Percentiles rank a stretch among this genome's conserved stretches.
These are phyloP conservation scores for Colletotrichum sp. DNA, from an alignment of 2,329 filamentous ascomycete species.

Conservation along the genomic window DNA sequence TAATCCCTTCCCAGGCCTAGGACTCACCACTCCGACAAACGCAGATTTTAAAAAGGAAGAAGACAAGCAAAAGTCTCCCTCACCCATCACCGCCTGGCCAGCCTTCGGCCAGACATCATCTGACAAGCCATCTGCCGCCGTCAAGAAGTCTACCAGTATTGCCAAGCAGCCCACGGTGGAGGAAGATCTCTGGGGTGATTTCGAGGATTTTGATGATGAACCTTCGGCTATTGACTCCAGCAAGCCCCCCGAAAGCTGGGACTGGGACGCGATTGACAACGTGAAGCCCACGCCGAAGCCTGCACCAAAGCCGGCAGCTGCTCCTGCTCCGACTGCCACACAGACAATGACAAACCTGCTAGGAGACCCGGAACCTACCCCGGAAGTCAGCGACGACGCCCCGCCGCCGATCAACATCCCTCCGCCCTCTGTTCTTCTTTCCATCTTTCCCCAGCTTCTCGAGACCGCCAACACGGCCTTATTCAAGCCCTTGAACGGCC, in stretches of 20 bases:
- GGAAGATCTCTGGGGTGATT: constrained; percentile 54
- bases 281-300: constrained; percentile 23
- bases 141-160: neutral
- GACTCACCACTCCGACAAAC: constrained; percentile 46
- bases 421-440: constrained; percentile 82
- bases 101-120: constrained; percentile 29
- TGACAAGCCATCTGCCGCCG: neutral
- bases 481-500: constrained; percentile 67
- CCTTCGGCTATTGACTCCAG: constrained; percentile 20
- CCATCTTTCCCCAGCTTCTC: constrained; percentile 76
- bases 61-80: constrained; percentile 37
- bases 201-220: constrained; percentile 45
- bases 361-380: neutral
- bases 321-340: neutral
- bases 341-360: neutral
- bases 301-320: constrained; percentile 2
- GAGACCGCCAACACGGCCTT: constrained; percentile 67
- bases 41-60: constrained; percentile 34
- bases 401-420: constrained; percentile 85
- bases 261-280: constrained; percentile 51
- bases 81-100: constrained; percentile 53
- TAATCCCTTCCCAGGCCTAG: constrained; percentile 56
- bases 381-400: constrained; percentile 32
- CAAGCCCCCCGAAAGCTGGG: constrained; percentile 43
- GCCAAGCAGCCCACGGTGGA: constrained; percentile 32